A percentile compares a stretch with the other conserved stretches of the same genome.
These are phyloP conservation scores for Nothopassalora personata DNA, from an alignment of 2,329 filamentous ascomycete genomes.

Conservation along the genomic window DNA sequence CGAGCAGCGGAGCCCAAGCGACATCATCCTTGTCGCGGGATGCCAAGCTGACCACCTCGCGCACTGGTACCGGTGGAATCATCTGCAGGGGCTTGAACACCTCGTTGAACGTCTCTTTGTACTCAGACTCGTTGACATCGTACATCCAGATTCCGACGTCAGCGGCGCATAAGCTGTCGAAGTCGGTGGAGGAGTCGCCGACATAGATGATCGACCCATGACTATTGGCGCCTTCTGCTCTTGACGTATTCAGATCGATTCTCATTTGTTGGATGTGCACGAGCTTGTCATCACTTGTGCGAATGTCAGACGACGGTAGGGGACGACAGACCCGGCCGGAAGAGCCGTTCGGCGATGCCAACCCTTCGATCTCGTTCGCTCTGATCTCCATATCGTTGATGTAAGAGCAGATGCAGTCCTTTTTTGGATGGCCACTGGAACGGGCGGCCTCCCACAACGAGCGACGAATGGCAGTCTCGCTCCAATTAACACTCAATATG, in stretches of 20 bases:
- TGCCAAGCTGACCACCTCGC: neutral
- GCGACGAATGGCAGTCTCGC: conserved; percentile 37
- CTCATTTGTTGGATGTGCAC: conserved; percentile 20
- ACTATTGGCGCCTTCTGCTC: neutral
- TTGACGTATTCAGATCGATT: neutral
- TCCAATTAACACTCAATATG: conserved; percentile 48
- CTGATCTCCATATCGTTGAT: conserved; percentile 19
- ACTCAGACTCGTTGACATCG: conserved; percentile 13
- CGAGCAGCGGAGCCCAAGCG: neutral
- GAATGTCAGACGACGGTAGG: conserved; percentile 24
- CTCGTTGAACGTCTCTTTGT: conserved; percentile 13
- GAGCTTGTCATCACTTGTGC: conserved; percentile 41
- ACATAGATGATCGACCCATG: conserved; percentile 38
- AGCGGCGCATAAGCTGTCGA: conserved; percentile 41
- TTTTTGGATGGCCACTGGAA: neutral
- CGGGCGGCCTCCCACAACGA: conserved; percentile 14
- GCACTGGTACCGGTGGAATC: conserved; percentile 2
- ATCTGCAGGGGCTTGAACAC: conserved; percentile 22
- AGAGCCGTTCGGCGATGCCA: conserved; percentile 23
- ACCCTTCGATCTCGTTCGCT: conserved; percentile 35
- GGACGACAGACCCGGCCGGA: conserved; percentile 26
- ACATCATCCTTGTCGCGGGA: neutral
- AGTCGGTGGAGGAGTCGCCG: conserved; percentile 46
- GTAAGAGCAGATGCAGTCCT: conserved; percentile 3
- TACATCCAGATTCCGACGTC: conserved; percentile 42